Percentiles rank a stretch among this genome's conserved stretches.
phyloP scores from a whole-genome alignment of 371 early-diverging fungal genomes.

The Rhizopus delemar region DNA sequence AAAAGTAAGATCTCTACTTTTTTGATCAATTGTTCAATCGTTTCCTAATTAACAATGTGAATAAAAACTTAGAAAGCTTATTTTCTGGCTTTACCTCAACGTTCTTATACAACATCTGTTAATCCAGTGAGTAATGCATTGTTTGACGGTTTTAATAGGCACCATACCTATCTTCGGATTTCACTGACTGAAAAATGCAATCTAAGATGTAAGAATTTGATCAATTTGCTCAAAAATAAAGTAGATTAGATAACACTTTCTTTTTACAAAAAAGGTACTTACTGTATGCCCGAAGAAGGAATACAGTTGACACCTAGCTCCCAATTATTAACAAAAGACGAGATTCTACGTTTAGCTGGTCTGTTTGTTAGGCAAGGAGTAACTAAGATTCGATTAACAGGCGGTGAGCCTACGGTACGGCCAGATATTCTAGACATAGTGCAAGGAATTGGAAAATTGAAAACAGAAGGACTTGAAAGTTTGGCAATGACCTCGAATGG shows the following conservation, averaged over 20 bases:
- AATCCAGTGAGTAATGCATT: slow-evolving; percentile 15
- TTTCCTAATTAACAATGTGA: too few species aligned
- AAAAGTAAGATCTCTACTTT: neutral
- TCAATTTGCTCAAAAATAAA: too few species aligned
- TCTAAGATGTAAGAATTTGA: slow-evolving; percentile 70
- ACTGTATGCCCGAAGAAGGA: slow-evolving; percentile 96
- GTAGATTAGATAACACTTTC: neutral
- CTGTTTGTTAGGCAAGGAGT: slow-evolving; percentile 89
- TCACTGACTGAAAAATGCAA: slow-evolving; percentile 94
- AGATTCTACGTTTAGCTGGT: slow-evolving; percentile 77
- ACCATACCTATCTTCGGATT: slow-evolving; percentile 90
- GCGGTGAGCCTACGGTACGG: slow-evolving; percentile 95
- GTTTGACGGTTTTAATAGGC: slow-evolving; percentile 78
- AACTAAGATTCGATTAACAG: slow-evolving; percentile 91
- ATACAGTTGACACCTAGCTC: slow-evolving; percentile 72
- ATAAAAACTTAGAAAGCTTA: neutral
- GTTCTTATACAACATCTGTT: neutral
- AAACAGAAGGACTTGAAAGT: slow-evolving; percentile 68
- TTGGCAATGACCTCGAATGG: slow-evolving; percentile 95
- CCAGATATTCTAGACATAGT: slow-evolving; percentile 85
- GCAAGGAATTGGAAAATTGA: slow-evolving; percentile 69
- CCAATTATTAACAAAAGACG: slow-evolving; percentile 72
- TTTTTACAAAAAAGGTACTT: slow-evolving; percentile 64
- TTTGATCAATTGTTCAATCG: too few species aligned
- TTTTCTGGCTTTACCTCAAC: neutral